Conservation (phyloP, 495 filamentous ascomycete species). For the Penicillium salamii region DNA sequence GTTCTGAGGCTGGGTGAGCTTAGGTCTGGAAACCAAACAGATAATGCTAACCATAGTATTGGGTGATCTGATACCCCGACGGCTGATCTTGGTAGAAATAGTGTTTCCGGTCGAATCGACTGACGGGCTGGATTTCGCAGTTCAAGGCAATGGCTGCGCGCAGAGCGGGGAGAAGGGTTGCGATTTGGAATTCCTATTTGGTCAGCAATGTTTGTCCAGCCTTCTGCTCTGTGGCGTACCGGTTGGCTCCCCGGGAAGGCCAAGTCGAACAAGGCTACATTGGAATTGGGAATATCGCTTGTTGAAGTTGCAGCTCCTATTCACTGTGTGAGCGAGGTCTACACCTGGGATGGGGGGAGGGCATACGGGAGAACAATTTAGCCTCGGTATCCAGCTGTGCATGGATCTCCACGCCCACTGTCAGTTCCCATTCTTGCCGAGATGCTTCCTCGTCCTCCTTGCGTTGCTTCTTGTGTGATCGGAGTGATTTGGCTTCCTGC, state of each 20-base stretch:
- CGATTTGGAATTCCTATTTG: slow-evolving; percentile 66
- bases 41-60: slow-evolving; percentile 74
- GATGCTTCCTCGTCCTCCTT: slow-evolving; percentile 38
- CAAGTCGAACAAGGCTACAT: slow-evolving; percentile 84
- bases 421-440: slow-evolving; percentile 72
- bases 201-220: slow-evolving; percentile 6
- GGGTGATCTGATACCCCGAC: slow-evolving; percentile 93
- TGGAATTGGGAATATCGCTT: slow-evolving; percentile 71
- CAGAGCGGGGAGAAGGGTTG: slow-evolving; percentile 81
- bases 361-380: slow-evolving; percentile 76
- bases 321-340: background rate
- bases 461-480: slow-evolving; percentile 32
- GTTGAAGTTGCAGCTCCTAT: slow-evolving; percentile 64
- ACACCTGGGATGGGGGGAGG: background rate
- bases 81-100: slow-evolving; percentile 99
- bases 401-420: slow-evolving; percentile 95
- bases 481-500: slow-evolving; percentile 59
- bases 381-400: slow-evolving; percentile 84
- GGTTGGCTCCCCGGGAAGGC: slow-evolving; percentile 89
- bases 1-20: slow-evolving; percentile 45
- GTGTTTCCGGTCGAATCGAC: slow-evolving; percentile 92
- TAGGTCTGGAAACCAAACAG: background rate
- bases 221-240: slow-evolving; percentile 19
- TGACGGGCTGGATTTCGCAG: slow-evolving; percentile 71
- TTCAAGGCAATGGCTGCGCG: slow-evolving; percentile 82